These are phyloP conservation scores for Termitomyces eurrhizus DNA, from an alignment of 768 basidiomycete species.

Conservation along the genomic window DNA sequence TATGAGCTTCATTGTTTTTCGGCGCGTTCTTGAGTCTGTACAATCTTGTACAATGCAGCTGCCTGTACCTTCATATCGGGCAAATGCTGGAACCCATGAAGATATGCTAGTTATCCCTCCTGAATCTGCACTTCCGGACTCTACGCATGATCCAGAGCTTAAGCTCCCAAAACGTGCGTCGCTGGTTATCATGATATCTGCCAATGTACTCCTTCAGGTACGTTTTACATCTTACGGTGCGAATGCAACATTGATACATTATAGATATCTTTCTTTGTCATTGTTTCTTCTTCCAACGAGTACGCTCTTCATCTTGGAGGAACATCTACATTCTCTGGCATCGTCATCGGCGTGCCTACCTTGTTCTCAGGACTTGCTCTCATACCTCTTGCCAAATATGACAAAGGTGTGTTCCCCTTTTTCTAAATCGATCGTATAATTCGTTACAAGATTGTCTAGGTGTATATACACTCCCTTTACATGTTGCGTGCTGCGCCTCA, in stretches of 20 bases:
- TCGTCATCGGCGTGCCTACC: slow-evolving; percentile 67
- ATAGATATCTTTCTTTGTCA: slow-evolving; percentile 65
- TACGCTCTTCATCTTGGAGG: slow-evolving; percentile 65
- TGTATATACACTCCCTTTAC: slow-evolving; percentile 49
- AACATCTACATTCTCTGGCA: slow-evolving; percentile 64
- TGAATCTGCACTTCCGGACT: not conserved
- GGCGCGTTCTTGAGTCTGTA: too few species aligned
- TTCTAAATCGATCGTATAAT: not conserved
- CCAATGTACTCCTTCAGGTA: slow-evolving; percentile 30
- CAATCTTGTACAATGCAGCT: not conserved
- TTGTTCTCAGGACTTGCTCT: slow-evolving; percentile 56
- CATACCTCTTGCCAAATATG: slow-evolving; percentile 50
- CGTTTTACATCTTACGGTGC: not conserved
- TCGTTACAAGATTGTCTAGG: slow-evolving; percentile 29
- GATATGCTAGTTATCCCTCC: not conserved
- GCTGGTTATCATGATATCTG: slow-evolving; percentile 38
- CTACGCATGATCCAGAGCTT: slow-evolving; percentile 29
- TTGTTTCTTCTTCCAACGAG: slow-evolving; percentile 61
- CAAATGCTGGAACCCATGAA: not conserved
- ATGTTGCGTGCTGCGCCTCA: slow-evolving; percentile 48
- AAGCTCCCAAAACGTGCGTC: slow-evolving; percentile 46
- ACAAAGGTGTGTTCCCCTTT: slow-evolving; percentile 41
- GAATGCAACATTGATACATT: not conserved
- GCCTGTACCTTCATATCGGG: not conserved
- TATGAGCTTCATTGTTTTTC: slow-evolving; percentile 1